Base-by-base conservation (phyloP, 805 yeast species). In the Pachysolen tannophilus region DNA sequence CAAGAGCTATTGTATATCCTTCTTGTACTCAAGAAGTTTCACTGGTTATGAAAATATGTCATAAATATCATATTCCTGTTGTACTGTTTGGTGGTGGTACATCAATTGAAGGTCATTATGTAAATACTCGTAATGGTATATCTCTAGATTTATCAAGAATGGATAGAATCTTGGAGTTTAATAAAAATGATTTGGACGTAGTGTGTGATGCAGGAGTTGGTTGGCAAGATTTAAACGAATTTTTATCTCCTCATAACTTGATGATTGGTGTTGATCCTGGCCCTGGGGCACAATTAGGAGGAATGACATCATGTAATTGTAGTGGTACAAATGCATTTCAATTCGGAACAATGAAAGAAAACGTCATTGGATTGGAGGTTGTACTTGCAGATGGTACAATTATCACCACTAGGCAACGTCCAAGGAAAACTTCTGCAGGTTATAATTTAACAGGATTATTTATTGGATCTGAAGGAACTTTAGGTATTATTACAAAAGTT, bases 281-380 rank as follows among this genome's bases (percentile, higher is more conserved):
- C 8, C 80, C 84, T 41, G 85, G 85, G 11, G 88, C 88, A 3
- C 63, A 75, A 33, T 70, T 81, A 39, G 87, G 82, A 20, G 88
- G 88, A 3, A 81, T 82, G 88, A 74, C 78, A 32, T 79, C 72
- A 25, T 80, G 82, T 3, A 72, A 80, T 7, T 82, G 85, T 33
- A 75, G 82, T 11, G 88, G 87, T 8, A 78, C 86, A n/a, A 81
- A 81, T 47, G 85, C 88, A 3, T 78, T 74, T 35, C 64, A 72
- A 38, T 80, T 77, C 52, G 88, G 88, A n/a, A 78, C 88, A 6
- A 81, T 81, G 85, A 76, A 75, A 44, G 84, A 79, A 40, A 79
- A 80, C 50, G 80, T 82, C 18, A 62, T 79, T 13, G 71, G 73
- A 35, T 52, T 81, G 41, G 79, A 83, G 2, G 85, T 78, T 17